Base-by-base conservation (phyloP, 1,284 basidiomycete species). In the Trichosporon ovoides region DNA sequence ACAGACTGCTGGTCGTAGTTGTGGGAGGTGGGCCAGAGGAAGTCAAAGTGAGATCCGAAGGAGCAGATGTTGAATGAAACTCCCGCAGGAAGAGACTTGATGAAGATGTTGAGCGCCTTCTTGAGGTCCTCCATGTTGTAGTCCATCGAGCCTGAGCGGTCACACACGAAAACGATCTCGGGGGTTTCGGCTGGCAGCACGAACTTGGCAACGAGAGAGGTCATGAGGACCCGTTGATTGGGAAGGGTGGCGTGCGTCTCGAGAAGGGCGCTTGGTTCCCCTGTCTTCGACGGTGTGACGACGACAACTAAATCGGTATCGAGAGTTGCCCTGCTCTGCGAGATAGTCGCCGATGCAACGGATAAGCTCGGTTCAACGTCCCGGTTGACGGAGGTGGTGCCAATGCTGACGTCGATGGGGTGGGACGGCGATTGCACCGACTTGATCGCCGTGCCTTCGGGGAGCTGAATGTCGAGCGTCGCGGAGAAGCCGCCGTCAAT, bases 111-210 rank as follows among this genome's bases (percentile, higher is more conserved):
- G 18, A 62, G 40, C 56, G 63, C 40, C 40, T 52, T 13, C 60
- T 52, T 56, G 4, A 67, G 59, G 18, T 55, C 56, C 6, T 7
- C 14, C 24, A 70, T 71, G 20, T 61, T 37, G 11, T 38, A 38
- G 9, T 16, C 10, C 69, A 71, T 71, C 13, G 55, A 59, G 0
- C 69, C 69, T 5, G 56, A 57, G 5, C 69, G 57, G 40, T 71
- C 69, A 46, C 69, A 62, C n/a, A 71, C 33, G 35, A 71, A 70
- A 22, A 71, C 54, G 11, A 59, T 68, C 56, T 69, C 69, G 7
- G 61, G 61, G 7, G 35, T 52, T 3, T 55, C 51, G 16, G 58
- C 6, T 0, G 56, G 50, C 3, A 60, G 56, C 0, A 22, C 6
- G 35, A 63, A 63, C 38, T 54, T 53, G 34, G 61, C 58, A 11